Evolutionary conservation across 169 alveolate species (phyloP), one percentile per base, ranked within the genome.

Genomic region (Plasmodium ovale): DNA sequence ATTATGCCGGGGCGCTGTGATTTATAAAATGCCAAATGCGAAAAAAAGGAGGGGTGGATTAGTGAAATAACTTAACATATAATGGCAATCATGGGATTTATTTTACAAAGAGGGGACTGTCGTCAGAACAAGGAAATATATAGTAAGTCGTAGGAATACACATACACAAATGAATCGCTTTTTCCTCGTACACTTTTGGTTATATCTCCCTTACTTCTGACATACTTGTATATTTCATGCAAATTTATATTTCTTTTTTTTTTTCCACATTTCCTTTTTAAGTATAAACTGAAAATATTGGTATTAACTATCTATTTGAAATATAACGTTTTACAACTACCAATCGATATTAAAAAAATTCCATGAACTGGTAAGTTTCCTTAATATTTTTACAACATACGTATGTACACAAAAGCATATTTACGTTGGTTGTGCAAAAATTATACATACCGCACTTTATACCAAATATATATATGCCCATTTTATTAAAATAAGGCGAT

Each of bases 241-340:
- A n/a, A n/a, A n/a, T 39, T 39, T 39, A 39, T 9, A 6, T 39
- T 39, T 39, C 31, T 62, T 65, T 64, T 64, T 44, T 35, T 23
- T 42, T 21, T 14, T 23, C 21, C 54, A 16, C 27, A 19, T 31
- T n/a, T n/a, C n/a, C n/a, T n/a, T n/a, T n/a, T n/a, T n/a, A n/a
- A n/a, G 51, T 23, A 42, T 21, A 16, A n/a, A 27, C 42, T 23
- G 27, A 27, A 62, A 62, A 23, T 12, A 12, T 23, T 27, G 25
- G 39, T 62, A 42, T 62, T 62, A 62, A 62, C 27, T 65, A 16
- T 47, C 19, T 65, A 31, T 31, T 37, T 65, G 73, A 65, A 65
- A 65, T 23, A 65, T 65, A 31, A 42, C 16, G 73, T 65, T 65
- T 65, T 21, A 65, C 73, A 65, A 14, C 35, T 65, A 14, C 3